These are phyloP conservation scores for Acidomyces sp. DNA, from an alignment of 495 filamentous ascomycete species.

Conservation along the genomic window DNA sequence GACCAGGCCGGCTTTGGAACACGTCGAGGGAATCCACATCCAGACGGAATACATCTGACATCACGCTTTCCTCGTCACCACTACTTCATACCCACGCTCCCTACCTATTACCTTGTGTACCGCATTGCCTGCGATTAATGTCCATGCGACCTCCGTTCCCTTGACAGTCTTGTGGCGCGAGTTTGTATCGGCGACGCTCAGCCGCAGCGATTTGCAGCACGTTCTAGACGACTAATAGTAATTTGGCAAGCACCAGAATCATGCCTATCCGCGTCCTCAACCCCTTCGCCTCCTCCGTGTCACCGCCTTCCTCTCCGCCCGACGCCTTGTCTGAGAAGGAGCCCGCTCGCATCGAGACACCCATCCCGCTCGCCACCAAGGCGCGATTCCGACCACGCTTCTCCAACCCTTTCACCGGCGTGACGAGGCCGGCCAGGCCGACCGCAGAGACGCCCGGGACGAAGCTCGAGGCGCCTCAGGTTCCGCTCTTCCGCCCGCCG, in stretches of 20 bases:
- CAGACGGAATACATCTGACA: not conserved
- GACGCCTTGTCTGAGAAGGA: slow-evolving; percentile 17
- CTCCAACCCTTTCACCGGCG: slow-evolving; percentile 44
- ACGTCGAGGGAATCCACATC: too few species aligned
- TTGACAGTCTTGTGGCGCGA: not conserved
- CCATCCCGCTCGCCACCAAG: slow-evolving; percentile 37
- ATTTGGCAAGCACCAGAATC: slow-evolving; percentile 16
- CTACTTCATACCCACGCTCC: not conserved
- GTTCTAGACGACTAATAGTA: slow-evolving; percentile 12
- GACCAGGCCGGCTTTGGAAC: too few species aligned
- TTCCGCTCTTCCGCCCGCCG: slow-evolving; percentile 41
- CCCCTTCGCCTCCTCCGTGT: slow-evolving; percentile 23
- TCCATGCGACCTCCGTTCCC: not conserved
- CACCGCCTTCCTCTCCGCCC: slow-evolving; percentile 16
- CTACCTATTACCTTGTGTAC: not conserved
- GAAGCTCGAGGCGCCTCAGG: slow-evolving; percentile 44
- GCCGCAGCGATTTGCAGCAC: not conserved
- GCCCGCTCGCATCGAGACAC: slow-evolving; percentile 24
- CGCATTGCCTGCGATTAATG: not conserved
- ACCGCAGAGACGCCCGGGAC: slow-evolving; percentile 24
- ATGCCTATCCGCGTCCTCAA: slow-evolving; percentile 31
- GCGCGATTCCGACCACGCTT: slow-evolving; percentile 52
- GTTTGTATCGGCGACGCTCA: not conserved
- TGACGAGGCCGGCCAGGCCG: slow-evolving; percentile 39
- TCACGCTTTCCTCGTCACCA: not conserved